Evolutionary conservation across 2,329 filamentous ascomycete genomes (phyloP), one percentile per base, ranked within the genome.

Genomic region (Colletotrichum theobromicola): DNA sequence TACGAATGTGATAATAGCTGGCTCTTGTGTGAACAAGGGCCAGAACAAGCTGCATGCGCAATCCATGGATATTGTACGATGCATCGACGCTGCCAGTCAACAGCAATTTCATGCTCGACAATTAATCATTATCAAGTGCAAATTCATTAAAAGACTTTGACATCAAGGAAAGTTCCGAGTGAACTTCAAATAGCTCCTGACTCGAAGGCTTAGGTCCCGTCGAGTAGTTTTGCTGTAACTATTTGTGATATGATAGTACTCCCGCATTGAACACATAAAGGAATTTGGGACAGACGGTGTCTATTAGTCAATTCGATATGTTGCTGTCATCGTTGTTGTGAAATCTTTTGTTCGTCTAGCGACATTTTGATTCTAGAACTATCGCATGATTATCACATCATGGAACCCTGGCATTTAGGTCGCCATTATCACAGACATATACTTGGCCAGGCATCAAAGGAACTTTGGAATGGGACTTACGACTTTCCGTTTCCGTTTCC

Each of bases 21-120:
- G 0, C 5, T 12, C 0, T 21, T 2, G 10, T 46, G n/a, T n/a
- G n/a, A 46, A 6, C n/a, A 2, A 46, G 5, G 0, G 3, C n/a
- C 13, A 46, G 5, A 13, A 21, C 2, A 46, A 46, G 42, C 1
- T 46, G 5, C 12, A 6, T 46, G 42, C 42, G n/a, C 42, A 46
- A n/a, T n/a, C 42, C 2, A 46, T 50, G n/a, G n/a, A n/a, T n/a
- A n/a, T n/a, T n/a, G n/a, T n/a, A n/a, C n/a, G n/a, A n/a, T 2
- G 42, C 42, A 50, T 50, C n/a, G 21, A 50, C 12, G 42, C 42
- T 50, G 7, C n/a, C 0, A 21, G 8, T 13, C 5, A 32, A 32
- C 10, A 32, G 3, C 30, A 10, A 50, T 0, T 8, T 18, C 12
- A 50, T 50, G 0, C 21, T 50, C 10, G n/a, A n/a, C n/a, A n/a